Conservation (phyloP, 192 early-diverging fungal species). For the Rhizophagus prolifer region DNA sequence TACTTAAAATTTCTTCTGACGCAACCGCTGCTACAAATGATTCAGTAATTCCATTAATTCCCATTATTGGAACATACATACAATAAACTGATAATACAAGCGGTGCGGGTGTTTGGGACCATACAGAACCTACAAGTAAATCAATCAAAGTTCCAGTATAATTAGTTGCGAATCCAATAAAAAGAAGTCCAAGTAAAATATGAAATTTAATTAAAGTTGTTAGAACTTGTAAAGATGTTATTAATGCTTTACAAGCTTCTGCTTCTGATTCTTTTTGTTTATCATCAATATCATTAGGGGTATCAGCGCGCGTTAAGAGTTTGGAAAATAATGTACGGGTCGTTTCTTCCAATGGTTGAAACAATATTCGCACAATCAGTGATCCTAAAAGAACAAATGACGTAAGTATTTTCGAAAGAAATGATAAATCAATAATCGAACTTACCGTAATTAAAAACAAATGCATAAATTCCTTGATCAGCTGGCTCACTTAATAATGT, state of each 20-base stretch:
- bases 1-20: slow-evolving; percentile 54
- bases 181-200: slow-evolving; percentile 68
- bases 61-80: slow-evolving; percentile 91
- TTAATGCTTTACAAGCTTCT: slow-evolving; percentile 14
- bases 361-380: slow-evolving; percentile 83
- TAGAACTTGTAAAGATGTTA: slow-evolving; percentile 38
- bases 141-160: slow-evolving; percentile 71
- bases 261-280: slow-evolving; percentile 19
- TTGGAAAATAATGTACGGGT: slow-evolving; percentile 82
- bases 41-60: slow-evolving; percentile 93
- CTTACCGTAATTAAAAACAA: slow-evolving; percentile 83
- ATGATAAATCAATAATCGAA: background rate
- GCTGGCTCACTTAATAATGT: slow-evolving; percentile 50
- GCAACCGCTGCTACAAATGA: slow-evolving; percentile 90
- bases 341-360: slow-evolving; percentile 93
- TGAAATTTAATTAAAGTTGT: slow-evolving; percentile 60
- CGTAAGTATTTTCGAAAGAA: slow-evolving; percentile 14
- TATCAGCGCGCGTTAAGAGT: slow-evolving; percentile 43
- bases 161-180: slow-evolving; percentile 83
- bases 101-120: slow-evolving; percentile 55
- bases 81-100: slow-evolving; percentile 75
- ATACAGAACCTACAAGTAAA: slow-evolving; percentile 57
- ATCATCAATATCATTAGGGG: slow-evolving; percentile 9
- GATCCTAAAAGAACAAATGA: slow-evolving; percentile 60
- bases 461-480: slow-evolving; percentile 80